Conservation (phyloP, 306 rosid genomes). For the barrel medic (Medicago truncatula) region MtrunA17r5.0-ANR NC_053049.1:11719001-11719500, state of each 20-base stretch:
- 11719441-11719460: conserved; percentile 22
- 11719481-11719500: conserved; percentile 4
- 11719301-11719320: conserved; percentile 25
- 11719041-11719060: too few relatives aligned
- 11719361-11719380: conserved; percentile 33
- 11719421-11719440: conserved; percentile 27
- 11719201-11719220: conserved; percentile 35
- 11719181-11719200: background rate
- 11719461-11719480: conserved; percentile 35
- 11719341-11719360: conserved; percentile 17
- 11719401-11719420: conserved; percentile 10
- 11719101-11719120: too few relatives aligned
- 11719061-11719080: too few relatives aligned
- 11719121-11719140: too few relatives aligned
- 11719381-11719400: conserved; percentile 25
- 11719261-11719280: conserved; percentile 20
- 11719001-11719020: too few relatives aligned
- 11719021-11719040: too few relatives aligned
- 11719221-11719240: conserved; percentile 8
- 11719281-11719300: conserved; percentile 39
- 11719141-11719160: too few relatives aligned
- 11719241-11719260: conserved; percentile 39
- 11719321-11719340: conserved; percentile 33
- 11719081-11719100: too few relatives aligned
- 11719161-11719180: background rate